Base-by-base conservation (phyloP, 2,329 filamentous ascomycete genomes). In the Fusarium sarcochroum region DNA sequence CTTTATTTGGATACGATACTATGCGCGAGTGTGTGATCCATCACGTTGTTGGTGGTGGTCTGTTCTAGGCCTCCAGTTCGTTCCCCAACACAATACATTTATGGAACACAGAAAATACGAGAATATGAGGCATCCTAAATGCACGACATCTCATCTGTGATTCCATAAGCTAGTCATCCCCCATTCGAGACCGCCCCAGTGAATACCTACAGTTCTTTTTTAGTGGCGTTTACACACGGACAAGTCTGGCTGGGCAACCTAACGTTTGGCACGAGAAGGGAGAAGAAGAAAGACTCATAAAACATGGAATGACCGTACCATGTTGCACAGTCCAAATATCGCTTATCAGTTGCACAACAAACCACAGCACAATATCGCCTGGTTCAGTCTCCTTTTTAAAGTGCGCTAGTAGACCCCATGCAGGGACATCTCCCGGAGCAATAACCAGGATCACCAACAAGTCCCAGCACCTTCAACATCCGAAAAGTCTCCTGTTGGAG, bases 1-100 rank as follows among this genome's bases (percentile, higher is more conserved):
- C 61, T 69, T 69, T 56, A 52, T 68, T 57, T 62, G 47, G 61
- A 68, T 62, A 69, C 60, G 65, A 66, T 58, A 23, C 42, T 58
- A 13, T 54, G 45, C 37, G 37, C 40, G 41, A 35, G n/a, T 48
- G 42, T 57, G 52, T 48, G 40, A 47, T 63, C 17, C 44, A 58
- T 66, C 35, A 66, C 40, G 38, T 59, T 61, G 41, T 48, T 37
- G 25, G 49, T 52, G 40, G 41, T 64, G 60, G 34, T 20, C 50
- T 53, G 52, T 68, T 44, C 58, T 37, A 45, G 54, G 27, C 48
- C 55, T 44, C 47, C 49, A 50, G 34, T 11, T 23, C 21, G 14
- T 48, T 13, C 38, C 54, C 54, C 38, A 35, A 40, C 34, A 51
- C 58, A 14, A 54, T 27, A 14, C 11, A 34, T n/a, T 20, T 20